Base-by-base conservation (phyloP, 2,329 filamentous ascomycete species). In the Grosmannia huntii region DNA sequence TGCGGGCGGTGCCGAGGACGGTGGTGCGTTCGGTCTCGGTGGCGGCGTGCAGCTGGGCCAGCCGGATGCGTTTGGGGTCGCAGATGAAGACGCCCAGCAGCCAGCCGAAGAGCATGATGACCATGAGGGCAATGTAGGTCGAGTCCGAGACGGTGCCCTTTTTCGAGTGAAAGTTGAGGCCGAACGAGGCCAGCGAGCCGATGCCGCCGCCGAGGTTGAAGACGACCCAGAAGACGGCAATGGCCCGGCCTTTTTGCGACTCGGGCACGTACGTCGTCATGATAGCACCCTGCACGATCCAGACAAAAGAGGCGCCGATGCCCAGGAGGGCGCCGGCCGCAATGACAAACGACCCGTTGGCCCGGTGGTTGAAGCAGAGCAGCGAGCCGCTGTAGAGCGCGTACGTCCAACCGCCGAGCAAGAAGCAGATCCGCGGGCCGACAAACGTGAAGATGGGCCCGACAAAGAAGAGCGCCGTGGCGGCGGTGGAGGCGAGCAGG, bases 71-170 rank as follows among this genome's bases (percentile, higher is more conserved):
- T 11, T 71, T 69, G 0, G 76, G 76, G 7, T 73, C 72, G 62
- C 76, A 79, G 61, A 79, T 74, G 62, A 78, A 71, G 14, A 75
- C 60, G 21, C 73, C 75, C 9, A 79, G 64, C 0, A 69, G 54
- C 71, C 75, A 77, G n/a, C 77, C 77, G 41, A 77, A 66, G 4
- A 71, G 64, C 75, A 78, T 79, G 57, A 79, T 71, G 36, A 71
- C 67, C 63, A 78, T 69, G 23, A 77, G 69, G 23, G 76, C 75
- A 41, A 77, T 74, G 61, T 80, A 79, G 7, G 77, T 80, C 21
- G 70, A 72, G 63, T 78, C 69, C 3, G 73, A 72, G 2, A 80
- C 77, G 0, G 76, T 76, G 31, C 72, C 71, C 33, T 41, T 54
- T 11, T 61, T 70, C 23, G 69, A 74, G 60, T 71, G 56, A 60